phyloP scores from a whole-genome alignment of 2,329 filamentous ascomycete genomes.

The Sclerotinia nivalis region DNA sequence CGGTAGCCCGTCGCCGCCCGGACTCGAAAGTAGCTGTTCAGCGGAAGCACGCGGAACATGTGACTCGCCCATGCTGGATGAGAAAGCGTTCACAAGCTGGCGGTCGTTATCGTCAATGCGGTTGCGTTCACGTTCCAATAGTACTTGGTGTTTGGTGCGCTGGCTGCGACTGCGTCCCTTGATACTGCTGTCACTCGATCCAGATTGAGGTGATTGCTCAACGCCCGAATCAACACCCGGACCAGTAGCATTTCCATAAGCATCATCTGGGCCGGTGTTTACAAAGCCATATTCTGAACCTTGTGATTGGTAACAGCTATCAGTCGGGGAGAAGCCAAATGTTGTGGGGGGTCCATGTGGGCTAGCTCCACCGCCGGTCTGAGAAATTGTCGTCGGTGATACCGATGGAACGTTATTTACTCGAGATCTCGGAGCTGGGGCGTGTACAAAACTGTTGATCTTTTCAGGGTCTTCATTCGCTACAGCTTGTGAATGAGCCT shows the following conservation, averaged over 20 bases:
- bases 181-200: not conserved
- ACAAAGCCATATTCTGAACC: not conserved
- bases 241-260: too few species aligned
- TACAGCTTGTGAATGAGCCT: slow-evolving; percentile 12
- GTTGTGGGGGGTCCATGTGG: not conserved
- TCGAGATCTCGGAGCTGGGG: not conserved
- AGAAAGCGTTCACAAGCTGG: not conserved
- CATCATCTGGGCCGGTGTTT: not conserved
- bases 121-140: not conserved
- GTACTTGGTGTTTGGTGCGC: not conserved
- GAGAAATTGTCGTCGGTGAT: not conserved
- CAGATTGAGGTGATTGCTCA: slow-evolving; percentile 1
- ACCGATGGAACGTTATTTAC: not conserved
- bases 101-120: not conserved
- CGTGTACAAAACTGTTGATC: slow-evolving; percentile 4
- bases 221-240: not conserved
- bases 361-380: not conserved
- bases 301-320: slow-evolving; percentile 12
- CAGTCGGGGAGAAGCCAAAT: slow-evolving; percentile 1
- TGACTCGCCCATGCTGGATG: not conserved
- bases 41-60: not conserved
- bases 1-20: not conserved
- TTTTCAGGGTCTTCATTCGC: slow-evolving; percentile 6
- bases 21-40: not conserved
- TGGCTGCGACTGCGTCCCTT: not conserved